Base-by-base conservation (phyloP, 108 stramenopile genomes). In the Skeletonema costatum region DNA sequence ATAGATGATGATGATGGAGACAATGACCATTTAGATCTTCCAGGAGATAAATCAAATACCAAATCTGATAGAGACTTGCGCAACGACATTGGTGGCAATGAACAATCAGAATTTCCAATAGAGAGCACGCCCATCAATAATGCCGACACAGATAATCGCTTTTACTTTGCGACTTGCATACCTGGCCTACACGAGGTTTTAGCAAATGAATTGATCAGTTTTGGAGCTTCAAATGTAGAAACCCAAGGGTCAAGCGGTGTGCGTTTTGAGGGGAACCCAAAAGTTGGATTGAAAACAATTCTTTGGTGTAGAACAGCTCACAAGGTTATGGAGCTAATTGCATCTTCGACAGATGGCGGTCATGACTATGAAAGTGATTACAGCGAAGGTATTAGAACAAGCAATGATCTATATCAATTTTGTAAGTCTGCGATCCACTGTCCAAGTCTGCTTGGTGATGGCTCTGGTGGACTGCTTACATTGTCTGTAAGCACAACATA, bases 221-320 rank as follows among this genome's bases (percentile, higher is more conserved):
- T 91, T 21, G 86, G 85, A 58, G 85, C 86, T 13, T 42, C n/a
- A 4, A 50, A 77, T 50, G 83, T 76, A 32, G 68, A 69, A 76
- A 59, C 85, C 25, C 36, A 21, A 29, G 72, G 81, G 36, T 68
- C 8, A 33, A 61, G 58, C 44, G 80, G 80, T 29, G 75, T 85
- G 32, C 51, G 78, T 31, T 80, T 80, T 51, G n/a, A 60, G 70
- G 67, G 72, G 0, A 51, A 21, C 11, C 60, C 86, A n/a, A 69
- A 75, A 12, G 68, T 84, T 32, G 89, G 88, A 1, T 61, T 95
- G 35, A 68, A 80, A 5, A 76, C 77, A 17, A 59, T 95, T 9
- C 68, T 92, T 19, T 91, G 90, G 90, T 69, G 88, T 38, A 72
- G 94, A 32, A 90, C 92, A 16, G 89, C 92, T 12, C 94, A 95